Conservation (phyloP, 2,329 filamentous ascomycete species). For the Phoma sp. region DNA sequence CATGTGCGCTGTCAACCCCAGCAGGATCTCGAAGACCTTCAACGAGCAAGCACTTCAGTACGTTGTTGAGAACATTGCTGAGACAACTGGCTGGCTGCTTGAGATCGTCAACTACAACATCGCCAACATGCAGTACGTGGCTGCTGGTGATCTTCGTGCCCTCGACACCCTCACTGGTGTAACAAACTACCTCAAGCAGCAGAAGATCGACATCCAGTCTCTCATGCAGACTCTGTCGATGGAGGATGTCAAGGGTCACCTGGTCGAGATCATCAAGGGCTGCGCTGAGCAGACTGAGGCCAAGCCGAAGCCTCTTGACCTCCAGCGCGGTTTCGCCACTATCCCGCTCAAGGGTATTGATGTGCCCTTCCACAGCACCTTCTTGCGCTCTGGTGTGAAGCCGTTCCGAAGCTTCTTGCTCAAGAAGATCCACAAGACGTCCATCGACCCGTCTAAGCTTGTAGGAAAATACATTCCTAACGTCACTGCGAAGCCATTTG, state of each 20-base stretch:
- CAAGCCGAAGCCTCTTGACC: constrained; percentile 86
- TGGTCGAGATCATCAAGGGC: constrained; percentile 88
- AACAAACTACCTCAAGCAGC: constrained; percentile 92
- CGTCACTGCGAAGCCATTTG: constrained; percentile 94
- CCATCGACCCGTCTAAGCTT: constrained; percentile 94
- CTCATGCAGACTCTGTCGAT: constrained; percentile 85
- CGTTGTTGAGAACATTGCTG: constrained; percentile 92
- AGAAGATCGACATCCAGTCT: constrained; percentile 96
- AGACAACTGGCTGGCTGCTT: constrained; percentile 91
- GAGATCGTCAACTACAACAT: constrained; percentile 98
- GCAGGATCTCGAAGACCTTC: constrained; percentile 97
- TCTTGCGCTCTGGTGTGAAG: constrained; percentile 97
- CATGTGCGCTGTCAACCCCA: constrained; percentile 99
- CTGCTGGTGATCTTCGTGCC: constrained; percentile 69
- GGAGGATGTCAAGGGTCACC: constrained; percentile 87
- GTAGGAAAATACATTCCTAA: constrained; percentile 99
- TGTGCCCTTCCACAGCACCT: constrained; percentile 98
- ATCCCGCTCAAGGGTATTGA: constrained; percentile 97
- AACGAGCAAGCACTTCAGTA: constrained; percentile 97
- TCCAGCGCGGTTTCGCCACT: constrained; percentile 94
- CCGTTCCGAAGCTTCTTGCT: constrained; percentile 97
- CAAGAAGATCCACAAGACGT: constrained; percentile 99
- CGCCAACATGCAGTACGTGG: constrained; percentile 73
- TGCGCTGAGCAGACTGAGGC: constrained; percentile 85
- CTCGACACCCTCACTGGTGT: constrained; percentile 75